phyloP scores from a whole-genome alignment of 2,329 filamentous ascomycete species.

The Fusarium nisikadoi region DNA sequence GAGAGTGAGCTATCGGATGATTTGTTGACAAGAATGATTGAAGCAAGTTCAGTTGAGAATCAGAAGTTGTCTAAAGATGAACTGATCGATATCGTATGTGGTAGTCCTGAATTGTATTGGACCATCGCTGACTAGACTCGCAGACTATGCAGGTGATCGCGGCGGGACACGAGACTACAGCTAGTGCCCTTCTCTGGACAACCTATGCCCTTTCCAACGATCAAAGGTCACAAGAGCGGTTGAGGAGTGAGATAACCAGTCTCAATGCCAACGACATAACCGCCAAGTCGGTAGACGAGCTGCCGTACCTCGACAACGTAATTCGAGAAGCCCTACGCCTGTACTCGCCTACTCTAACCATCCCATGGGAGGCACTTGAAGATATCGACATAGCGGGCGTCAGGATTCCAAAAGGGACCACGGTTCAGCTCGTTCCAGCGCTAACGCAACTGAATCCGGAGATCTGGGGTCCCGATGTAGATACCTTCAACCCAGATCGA shows the following conservation, averaged over 20 bases:
- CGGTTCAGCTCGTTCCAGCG: conserved; percentile 11
- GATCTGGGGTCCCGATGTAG: conserved; percentile 13
- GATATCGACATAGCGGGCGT: not conserved
- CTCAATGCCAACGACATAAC: not conserved
- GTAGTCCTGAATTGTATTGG: rapidly evolving
- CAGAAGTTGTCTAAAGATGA: conserved; percentile 21
- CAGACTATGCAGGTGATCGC: conserved; percentile 30
- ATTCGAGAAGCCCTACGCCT: conserved; percentile 20
- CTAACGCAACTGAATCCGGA: conserved; percentile 19
- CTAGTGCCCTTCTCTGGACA: conserved; percentile 6
- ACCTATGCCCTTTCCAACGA: conserved; percentile 13
- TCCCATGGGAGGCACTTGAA: conserved; percentile 17
- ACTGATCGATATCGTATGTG: conserved; percentile 23
- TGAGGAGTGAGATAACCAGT: not conserved
- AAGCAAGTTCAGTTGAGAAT: conserved; percentile 6
- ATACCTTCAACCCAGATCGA: not conserved
- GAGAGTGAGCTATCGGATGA: conserved; percentile 4
- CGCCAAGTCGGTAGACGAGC: conserved; percentile 4
- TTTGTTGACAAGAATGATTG: conserved; percentile 27
- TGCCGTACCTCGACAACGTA: conserved; percentile 18
- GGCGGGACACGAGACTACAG: conserved; percentile 27
- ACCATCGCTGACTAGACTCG: rapidly evolving
- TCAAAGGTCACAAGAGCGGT: not conserved
- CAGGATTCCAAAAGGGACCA: conserved; percentile 16
- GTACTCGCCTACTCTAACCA: conserved; percentile 8